Evolutionary conservation across 2,329 filamentous ascomycete species (phyloP), one percentile per base, ranked within the genome.

Genomic region (Claviceps sp.): DNA sequence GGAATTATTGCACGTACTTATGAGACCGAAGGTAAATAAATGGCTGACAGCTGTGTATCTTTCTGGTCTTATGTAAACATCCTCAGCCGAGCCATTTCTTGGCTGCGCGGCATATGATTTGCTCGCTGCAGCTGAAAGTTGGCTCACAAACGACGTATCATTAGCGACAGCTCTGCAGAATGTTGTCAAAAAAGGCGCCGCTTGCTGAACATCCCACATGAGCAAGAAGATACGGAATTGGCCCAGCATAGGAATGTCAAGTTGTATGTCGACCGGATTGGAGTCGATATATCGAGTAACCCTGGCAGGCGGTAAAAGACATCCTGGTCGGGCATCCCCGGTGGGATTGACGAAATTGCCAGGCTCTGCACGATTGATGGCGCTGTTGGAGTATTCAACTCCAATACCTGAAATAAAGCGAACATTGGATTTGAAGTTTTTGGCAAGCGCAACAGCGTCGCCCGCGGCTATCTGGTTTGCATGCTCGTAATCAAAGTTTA

Each of bases 221-320:
- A 90, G 76, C 55, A 89, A 75, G 64, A 86, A 88, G 46, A 88
- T 77, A 48, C 84, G 77, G 70, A 89, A 90, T 61, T 90, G 86
- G 26, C 85, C 82, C 5, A 89, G 71, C 66, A 88, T 78, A 1
- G 86, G 86, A 45, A 89, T 86, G 60, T 89, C 86, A 5, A 88
- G 78, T 62, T 90, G 84, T 30, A 89, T 70, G 58, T 89, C 82
- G 43, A 90, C 79, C 0, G 85, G 85, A 59, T 89, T 90, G 3
- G 85, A 82, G 65, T 90, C 86, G 50, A 88, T 77, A 62, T 84
- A 88, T 30, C 86, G 77, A 0, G 83, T 85, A 18, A 84, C 84
- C 65, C 80, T 85, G 42, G 82, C 82, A 2, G 85, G 85, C 3
- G 81, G 76, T 26, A 86, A 71, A 22, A 78, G 68, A 48, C 74